A percentile compares a stretch with the other conserved stretches of the same genome.
phyloP scores from a whole-genome alignment of 2,329 filamentous ascomycete genomes.

The Fusarium aywerte region DNA sequence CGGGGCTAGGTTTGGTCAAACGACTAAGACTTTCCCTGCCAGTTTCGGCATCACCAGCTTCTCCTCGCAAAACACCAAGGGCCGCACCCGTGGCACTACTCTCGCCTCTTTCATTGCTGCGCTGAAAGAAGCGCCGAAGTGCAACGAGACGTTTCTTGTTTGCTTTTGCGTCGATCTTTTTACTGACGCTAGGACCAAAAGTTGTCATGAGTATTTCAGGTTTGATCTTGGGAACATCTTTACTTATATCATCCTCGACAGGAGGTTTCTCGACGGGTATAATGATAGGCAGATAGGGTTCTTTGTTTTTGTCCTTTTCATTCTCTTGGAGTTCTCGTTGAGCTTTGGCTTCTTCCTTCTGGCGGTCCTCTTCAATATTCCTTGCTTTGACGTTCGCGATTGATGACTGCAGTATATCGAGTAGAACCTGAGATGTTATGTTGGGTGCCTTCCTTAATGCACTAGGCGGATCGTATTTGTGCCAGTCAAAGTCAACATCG shows the following conservation, averaged over 20 bases:
- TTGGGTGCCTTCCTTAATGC: constrained; percentile 54
- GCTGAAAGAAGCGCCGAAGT: constrained; percentile 54
- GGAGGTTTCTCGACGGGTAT: constrained; percentile 38
- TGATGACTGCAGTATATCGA: constrained; percentile 56
- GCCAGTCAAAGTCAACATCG: constrained; percentile 56
- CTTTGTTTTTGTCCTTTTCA: constrained; percentile 51
- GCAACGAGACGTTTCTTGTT: constrained; percentile 49
- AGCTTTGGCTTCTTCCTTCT: constrained; percentile 47
- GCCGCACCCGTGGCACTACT: constrained; percentile 52
- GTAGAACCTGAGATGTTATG: constrained; percentile 54
- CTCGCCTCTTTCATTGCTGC: constrained; percentile 52
- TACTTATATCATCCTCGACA: not conserved
- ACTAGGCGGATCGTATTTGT: constrained; percentile 58
- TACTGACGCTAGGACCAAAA: constrained; percentile 4
- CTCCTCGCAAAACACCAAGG: constrained; percentile 45
- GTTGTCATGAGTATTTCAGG: constrained; percentile 21
- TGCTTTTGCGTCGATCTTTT: constrained; percentile 32
- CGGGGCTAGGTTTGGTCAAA: constrained; percentile 3
- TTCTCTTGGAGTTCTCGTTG: constrained; percentile 34
- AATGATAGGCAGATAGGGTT: constrained; percentile 52
- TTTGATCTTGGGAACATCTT: constrained; percentile 6
- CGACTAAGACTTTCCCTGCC: constrained; percentile 1
- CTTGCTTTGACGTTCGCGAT: constrained; percentile 58
- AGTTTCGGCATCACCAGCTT: constrained; percentile 23
- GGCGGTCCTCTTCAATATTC: constrained; percentile 48